These are phyloP conservation scores for Taphrina deformans DNA, from an alignment of 1,139 yeast species.

Conservation along the genomic window DNA sequence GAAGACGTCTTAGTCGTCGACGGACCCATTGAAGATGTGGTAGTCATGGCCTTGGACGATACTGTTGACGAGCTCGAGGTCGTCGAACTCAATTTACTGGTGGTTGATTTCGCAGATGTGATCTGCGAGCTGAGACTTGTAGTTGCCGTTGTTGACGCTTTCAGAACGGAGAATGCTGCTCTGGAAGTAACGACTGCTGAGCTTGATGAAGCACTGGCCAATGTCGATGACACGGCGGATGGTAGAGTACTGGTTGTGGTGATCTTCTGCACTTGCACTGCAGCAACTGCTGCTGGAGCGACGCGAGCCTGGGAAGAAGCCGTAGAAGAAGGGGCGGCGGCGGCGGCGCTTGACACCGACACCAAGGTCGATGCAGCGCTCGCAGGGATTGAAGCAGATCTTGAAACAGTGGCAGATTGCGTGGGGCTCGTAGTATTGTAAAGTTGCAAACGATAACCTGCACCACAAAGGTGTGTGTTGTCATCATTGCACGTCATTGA, in stretches of 20 bases:
- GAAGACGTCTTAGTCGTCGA: neutral
- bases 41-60: neutral
- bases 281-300: neutral
- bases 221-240: neutral
- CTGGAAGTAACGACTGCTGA: neutral
- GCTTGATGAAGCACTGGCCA: neutral
- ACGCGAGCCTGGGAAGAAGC: neutral
- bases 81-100: neutral
- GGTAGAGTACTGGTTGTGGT: neutral
- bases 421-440: constrained; percentile 1
- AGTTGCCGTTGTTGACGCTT: neutral
- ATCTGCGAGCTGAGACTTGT: neutral
- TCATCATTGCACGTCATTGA: constrained; percentile 9
- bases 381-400: neutral
- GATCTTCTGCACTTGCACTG: neutral
- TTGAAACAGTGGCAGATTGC: neutral
- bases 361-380: neutral
- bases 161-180: neutral
- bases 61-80: neutral
- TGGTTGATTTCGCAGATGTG: neutral
- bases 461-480: neutral
- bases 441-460: constrained; percentile 23
- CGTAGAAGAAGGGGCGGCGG: neutral
- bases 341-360: neutral
- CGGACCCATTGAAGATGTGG: neutral